Percentiles rank a stretch among this genome's conserved stretches.
These are phyloP conservation scores for Suillus spraguei DNA, from an alignment of 768 basidiomycete species.

Conservation along the genomic window DNA sequence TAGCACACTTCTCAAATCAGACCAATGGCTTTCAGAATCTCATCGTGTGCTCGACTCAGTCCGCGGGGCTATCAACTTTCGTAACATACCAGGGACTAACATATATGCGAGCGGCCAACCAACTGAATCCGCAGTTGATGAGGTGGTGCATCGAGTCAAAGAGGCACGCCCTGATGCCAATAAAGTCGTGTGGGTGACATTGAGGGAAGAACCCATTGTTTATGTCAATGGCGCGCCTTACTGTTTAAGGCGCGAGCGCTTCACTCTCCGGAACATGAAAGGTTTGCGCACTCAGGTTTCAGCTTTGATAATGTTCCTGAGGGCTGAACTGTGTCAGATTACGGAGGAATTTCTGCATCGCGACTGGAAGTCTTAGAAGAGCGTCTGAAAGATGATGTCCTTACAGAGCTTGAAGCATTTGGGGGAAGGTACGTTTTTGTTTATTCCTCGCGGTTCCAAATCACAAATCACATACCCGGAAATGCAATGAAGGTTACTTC, in stretches of 20 bases:
- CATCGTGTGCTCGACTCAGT: constrained; percentile 66
- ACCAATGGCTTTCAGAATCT: constrained; percentile 84
- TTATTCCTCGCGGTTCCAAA: neutral
- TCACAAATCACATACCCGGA: constrained; percentile 6
- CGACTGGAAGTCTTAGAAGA: constrained; percentile 91
- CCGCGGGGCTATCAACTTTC: constrained; percentile 94
- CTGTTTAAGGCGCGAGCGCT: constrained; percentile 83
- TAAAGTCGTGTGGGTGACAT: constrained; percentile 84
- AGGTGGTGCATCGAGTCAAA: constrained; percentile 70
- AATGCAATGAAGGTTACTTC: constrained; percentile 56
- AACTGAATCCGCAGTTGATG: constrained; percentile 79
- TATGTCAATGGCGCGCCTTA: constrained; percentile 94
- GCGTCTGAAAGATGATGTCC: constrained; percentile 84
- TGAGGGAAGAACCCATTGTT: constrained; percentile 91
- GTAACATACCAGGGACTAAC: constrained; percentile 75
- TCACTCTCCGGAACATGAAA: constrained; percentile 93
- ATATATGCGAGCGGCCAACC: constrained; percentile 96
- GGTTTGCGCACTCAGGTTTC: constrained; percentile 40
- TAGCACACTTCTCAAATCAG: constrained; percentile 89
- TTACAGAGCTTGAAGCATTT: constrained; percentile 79
- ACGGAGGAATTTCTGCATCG: constrained; percentile 91
- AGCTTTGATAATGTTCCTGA: constrained; percentile 5
- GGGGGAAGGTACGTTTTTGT: constrained; percentile 67
- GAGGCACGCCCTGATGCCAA: constrained; percentile 58
- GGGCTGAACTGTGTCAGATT: constrained; percentile 53